phyloP scores from a whole-genome alignment of 2,329 filamentous ascomycete species.

The Xylaria sp. region DNA sequence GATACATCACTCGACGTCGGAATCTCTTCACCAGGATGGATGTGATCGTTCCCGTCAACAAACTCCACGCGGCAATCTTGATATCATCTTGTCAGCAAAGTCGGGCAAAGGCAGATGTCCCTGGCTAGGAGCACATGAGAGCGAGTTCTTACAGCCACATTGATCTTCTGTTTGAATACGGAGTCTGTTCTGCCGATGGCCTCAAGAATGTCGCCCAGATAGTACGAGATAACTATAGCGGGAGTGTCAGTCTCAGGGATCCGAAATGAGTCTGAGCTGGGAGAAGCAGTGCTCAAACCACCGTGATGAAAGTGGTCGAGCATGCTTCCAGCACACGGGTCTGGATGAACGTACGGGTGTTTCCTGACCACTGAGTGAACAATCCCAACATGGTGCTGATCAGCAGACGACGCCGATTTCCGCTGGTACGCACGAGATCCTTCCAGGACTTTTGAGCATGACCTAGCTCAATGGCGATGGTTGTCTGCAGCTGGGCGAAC shows the following conservation, averaged over 20 bases:
- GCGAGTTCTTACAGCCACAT: constrained; percentile 33
- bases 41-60: constrained; percentile 39
- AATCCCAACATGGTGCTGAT: constrained; percentile 37
- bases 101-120: not conserved
- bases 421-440: constrained; percentile 38
- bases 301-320: too few relatives aligned
- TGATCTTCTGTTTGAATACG: constrained; percentile 42
- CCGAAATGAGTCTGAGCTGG: not conserved
- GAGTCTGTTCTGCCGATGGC: constrained; percentile 41
- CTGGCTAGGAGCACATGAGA: not conserved
- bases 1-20: constrained; percentile 35
- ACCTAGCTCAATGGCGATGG: constrained; percentile 49
- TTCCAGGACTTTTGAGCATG: constrained; percentile 42
- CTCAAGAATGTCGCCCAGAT: constrained; percentile 37
- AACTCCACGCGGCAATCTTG: constrained; percentile 38
- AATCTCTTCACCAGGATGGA: constrained; percentile 39
- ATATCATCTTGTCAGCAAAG: not conserved
- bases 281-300: not conserved
- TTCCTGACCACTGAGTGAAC: constrained; percentile 34
- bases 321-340: not conserved
- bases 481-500: constrained; percentile 51
- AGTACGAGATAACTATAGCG: constrained; percentile 38
- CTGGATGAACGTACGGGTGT: constrained; percentile 15
- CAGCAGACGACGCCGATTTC: constrained; percentile 36
- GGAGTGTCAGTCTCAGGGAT: constrained; percentile 13